These are phyloP conservation scores for Syzygium oleosum DNA, from an alignment of 345 rosid species.

Conservation along the genomic window DNA sequence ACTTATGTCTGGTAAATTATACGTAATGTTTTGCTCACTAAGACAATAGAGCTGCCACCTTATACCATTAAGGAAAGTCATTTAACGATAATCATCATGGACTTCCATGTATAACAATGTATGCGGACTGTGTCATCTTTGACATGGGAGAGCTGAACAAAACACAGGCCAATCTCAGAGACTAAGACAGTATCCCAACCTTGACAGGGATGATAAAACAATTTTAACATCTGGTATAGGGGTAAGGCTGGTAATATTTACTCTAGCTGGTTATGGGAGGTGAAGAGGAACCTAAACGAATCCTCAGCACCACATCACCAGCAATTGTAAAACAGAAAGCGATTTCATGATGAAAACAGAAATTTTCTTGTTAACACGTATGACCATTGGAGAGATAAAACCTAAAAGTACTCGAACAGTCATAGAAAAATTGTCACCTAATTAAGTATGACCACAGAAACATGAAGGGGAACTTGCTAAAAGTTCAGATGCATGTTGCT, in stretches of 20 bases:
- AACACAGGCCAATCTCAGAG: not conserved
- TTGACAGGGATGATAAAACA: conserved; percentile 25
- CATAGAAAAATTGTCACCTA: not conserved
- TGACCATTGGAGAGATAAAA: not conserved
- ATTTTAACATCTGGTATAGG: conserved; percentile 14
- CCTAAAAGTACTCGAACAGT: not conserved
- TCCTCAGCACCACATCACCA: conserved; percentile 23
- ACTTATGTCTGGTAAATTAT: conserved; percentile 39
- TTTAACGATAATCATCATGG: not conserved
- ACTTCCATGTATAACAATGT: not conserved
- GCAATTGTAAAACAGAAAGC: not conserved
- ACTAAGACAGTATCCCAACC: conserved; percentile 12
- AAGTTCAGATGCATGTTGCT: not conserved
- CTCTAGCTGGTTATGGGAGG: conserved; percentile 31
- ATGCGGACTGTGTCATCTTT: not conserved
- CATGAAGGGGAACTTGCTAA: not conserved
- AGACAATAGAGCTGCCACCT: not conserved
- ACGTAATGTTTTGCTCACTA: not conserved
- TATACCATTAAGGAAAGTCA: too few relatives aligned
- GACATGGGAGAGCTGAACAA: not conserved
- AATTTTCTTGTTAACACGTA: not conserved
- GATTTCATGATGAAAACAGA: not conserved
- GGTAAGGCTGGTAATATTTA: conserved; percentile 11
- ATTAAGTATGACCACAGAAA: not conserved
- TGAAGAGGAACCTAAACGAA: conserved; percentile 10